Base-by-base conservation (phyloP, 2,329 filamentous ascomycete genomes). In the Pestalotiopsis sp. region DNA sequence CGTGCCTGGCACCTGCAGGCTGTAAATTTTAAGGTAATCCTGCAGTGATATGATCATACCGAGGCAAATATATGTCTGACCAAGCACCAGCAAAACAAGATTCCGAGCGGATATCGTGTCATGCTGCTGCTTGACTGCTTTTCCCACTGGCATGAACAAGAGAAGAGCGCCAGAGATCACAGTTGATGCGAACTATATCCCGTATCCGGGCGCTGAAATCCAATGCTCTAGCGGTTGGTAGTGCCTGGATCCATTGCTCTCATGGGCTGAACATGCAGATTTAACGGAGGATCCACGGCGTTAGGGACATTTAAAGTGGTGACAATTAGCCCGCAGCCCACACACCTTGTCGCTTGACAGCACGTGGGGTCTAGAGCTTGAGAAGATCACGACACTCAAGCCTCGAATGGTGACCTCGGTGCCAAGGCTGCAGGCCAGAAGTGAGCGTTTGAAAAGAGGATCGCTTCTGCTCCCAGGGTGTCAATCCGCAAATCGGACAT, bases 311-410 rank as follows among this genome's bases (percentile, higher is more conserved):
- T 59, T 25, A 62, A 59, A 23, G 20, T 59, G 59, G 59, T 62
- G 59, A 31, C 59, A 9, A 27, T 39, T 62, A 39, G 57, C 57
- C 27, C 36, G 27, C 59, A 62, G 36, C 38, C 59, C 59, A 62
- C 59, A 59, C 23, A 39, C 27, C 9, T 13, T 39, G 31, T 27
- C 20, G 27, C 36, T 36, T 62, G 59, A 20, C 31, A 62, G 45
- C 45, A 66, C 45, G 64, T 58, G 64, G 52, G 64, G 41, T 38
- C n/a, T 17, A 11, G n/a, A 41, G 45, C 41, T 17, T 52, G 25
- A 11, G 57, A 59, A 13, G 17, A 64, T 64, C 61, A 64, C 61
- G 61, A 64, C 36, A 64, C 61, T 64, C 39, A 49, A 45, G 20
- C 61, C 61, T 64, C 27, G 7, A n/a, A 36, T 62, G 59, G 59